Base-by-base conservation (phyloP, 2,329 filamentous ascomycete species). In the Beauveria sp. region DNA sequence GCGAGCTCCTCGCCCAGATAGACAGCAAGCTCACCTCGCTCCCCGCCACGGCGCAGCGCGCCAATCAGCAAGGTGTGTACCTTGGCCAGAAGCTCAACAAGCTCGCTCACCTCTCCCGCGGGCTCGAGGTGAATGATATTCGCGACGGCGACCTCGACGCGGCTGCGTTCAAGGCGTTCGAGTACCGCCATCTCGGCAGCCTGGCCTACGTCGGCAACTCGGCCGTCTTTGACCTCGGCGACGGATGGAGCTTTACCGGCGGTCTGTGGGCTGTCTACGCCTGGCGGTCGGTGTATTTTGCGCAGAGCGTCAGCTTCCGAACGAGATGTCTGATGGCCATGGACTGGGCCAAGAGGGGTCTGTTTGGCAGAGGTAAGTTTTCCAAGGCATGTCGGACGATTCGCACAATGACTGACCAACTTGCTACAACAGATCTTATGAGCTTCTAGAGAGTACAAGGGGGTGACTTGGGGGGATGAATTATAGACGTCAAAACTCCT, bases 321-420 rank as follows among this genome's bases (percentile, higher is more conserved):
- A 99, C 95, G 28, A 85, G 93, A 65, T 84, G 91, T 66, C 76
- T 99, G 70, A 80, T 99, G 75, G 92, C 92, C 20, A 97, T 99
- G 95, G 95, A 99, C 74, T 99, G 95, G 95, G 88, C 86, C n/a
- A 99, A 98, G 84, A 83, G 96, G 72, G 90, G 91, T 14, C 76
- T 99, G 24, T 99, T 99, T 78, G 95, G 95, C 67, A 84, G 95
- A 87, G 95, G 93, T 97, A 77, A 79, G 88, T 62, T 51, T 7
- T 2, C 2, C 3, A 5, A 8, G 10, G 3, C 16, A 50, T 38
- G 24, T 10, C 7, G 7, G 8, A n/a, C 10, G 14, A 48, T 14
- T n/a, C n/a, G 38, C 40, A 24, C n/a, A 18, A n/a, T 38, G 31
- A 10, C 57, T 51, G 31, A 10, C 57, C 34, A 28, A 51, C 34